Conservation (phyloP, 179 eudicot genomes). For the Pouteria campechiana region DNA sequence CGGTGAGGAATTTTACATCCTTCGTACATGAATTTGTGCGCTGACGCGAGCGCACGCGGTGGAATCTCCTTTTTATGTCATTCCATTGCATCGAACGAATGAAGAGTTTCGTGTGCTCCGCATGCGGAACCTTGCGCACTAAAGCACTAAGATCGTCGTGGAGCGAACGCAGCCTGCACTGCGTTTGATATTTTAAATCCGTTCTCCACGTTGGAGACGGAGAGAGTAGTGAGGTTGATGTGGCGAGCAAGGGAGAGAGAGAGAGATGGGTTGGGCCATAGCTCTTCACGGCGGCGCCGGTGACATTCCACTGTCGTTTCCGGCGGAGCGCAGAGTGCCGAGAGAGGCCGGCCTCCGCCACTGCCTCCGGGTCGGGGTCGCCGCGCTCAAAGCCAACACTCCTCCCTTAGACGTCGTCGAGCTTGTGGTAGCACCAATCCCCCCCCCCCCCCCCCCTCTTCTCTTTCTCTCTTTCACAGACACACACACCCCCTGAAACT, state of each 20-base stretch:
- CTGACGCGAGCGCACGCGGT: no score
- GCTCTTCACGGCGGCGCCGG: constrained; percentile 91
- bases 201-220: no score
- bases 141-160: no score
- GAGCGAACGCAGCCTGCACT: no score
- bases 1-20: no score
- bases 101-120: no score
- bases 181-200: no score
- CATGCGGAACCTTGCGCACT: no score
- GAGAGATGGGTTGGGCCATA: constrained; percentile 79
- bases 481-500: neutral
- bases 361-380: constrained; percentile 45
- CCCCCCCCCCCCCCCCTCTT: neutral
- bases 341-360: constrained; percentile 48
- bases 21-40: no score
- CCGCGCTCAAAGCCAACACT: constrained; percentile 30
- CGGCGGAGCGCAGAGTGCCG: constrained; percentile 32
- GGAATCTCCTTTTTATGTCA: no score
- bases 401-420: constrained; percentile 68
- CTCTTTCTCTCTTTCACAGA: neutral
- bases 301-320: constrained; percentile 42
- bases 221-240: no score
- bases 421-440: constrained; percentile 43
- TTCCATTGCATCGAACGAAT: no score
- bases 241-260: neutral